Conservation (phyloP, 495 filamentous ascomycete species). For the Daldinia vernicosa region DNA sequence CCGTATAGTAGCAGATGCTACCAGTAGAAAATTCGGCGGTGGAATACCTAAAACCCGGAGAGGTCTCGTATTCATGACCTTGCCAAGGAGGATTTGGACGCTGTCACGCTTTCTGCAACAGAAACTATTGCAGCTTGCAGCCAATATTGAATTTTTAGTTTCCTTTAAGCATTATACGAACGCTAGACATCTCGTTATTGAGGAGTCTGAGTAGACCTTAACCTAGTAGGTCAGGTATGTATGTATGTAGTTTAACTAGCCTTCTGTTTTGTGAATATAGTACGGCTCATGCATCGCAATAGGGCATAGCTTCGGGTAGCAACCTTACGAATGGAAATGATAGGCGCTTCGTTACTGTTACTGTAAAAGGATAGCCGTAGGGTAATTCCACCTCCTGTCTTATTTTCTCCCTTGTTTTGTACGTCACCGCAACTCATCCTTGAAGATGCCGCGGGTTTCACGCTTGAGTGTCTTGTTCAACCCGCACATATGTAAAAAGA, state of each 20-base stretch:
- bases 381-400: constrained; percentile 11
- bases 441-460: constrained; percentile 21
- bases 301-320: constrained; percentile 31
- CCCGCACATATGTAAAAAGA: constrained; percentile 22
- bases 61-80: constrained; percentile 36
- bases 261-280: constrained; percentile 7
- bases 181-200: constrained; percentile 1
- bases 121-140: constrained; percentile 15
- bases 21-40: constrained; percentile 11
- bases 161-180: constrained; percentile 5
- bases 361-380: constrained; percentile 24
- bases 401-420: constrained; percentile 7
- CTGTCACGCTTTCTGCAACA: constrained; percentile 26
- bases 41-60: constrained; percentile 19
- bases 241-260: not conserved
- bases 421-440: constrained; percentile 26
- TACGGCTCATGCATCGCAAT: constrained; percentile 22
- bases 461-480: constrained; percentile 7
- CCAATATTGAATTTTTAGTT: constrained; percentile 13
- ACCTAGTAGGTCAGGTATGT: not conserved
- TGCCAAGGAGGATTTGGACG: constrained; percentile 8
- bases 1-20: constrained; percentile 15
- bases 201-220: not conserved
- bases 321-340: constrained; percentile 26
- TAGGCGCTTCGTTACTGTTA: constrained; percentile 8